Conservation (phyloP, 2,329 filamentous ascomycete genomes). For the Scedosporium dehoogii region DNA sequence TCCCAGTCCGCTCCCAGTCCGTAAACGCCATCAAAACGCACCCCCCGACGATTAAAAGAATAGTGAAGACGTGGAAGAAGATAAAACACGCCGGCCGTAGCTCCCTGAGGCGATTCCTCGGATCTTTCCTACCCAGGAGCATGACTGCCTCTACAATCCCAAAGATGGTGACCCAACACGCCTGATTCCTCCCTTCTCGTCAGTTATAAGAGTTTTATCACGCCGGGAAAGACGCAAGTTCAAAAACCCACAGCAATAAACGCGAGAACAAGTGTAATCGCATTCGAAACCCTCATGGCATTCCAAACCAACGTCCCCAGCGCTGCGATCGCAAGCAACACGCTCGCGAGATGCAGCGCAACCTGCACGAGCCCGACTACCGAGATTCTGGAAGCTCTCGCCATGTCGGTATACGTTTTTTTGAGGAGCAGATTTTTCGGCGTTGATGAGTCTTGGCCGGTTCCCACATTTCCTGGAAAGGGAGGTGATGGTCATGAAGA, state of each 20-base stretch:
- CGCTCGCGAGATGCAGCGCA: neutral
- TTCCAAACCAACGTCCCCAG: neutral
- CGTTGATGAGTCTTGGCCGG: neutral
- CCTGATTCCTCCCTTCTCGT: neutral
- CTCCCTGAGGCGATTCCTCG: neutral
- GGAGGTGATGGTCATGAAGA: neutral
- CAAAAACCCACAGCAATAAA: neutral
- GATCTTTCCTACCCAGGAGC: neutral
- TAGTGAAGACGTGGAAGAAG: neutral
- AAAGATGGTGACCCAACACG: neutral
- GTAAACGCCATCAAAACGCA: neutral
- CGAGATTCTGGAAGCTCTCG: neutral
- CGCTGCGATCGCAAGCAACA: neutral
- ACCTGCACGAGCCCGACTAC: neutral
- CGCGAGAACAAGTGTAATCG: neutral
- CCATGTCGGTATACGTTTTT: neutral
- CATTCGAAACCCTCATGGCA: neutral
- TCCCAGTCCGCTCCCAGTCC: neutral
- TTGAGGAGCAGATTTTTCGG: neutral
- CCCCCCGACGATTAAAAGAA: neutral
- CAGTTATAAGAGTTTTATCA: neutral
- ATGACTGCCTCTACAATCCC: neutral
- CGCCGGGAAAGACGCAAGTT: neutral
- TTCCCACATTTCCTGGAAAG: neutral
- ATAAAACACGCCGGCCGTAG: neutral